Evolutionary conservation across 345 rosid genomes (phyloP).

Genomic region (Eucalyptus grandis): DNA sequence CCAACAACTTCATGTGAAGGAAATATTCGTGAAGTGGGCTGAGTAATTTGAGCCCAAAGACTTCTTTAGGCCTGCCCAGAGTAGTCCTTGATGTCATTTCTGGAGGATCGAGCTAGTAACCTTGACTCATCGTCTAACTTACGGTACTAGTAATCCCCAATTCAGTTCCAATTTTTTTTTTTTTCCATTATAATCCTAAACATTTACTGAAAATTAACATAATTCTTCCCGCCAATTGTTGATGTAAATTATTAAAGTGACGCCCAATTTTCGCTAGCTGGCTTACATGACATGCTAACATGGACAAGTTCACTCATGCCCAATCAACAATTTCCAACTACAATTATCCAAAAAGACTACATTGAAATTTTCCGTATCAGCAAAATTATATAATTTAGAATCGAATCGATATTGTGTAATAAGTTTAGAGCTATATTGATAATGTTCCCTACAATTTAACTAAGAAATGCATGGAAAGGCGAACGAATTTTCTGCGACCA

Average conservation of each 20-base stretch:
- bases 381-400: neutral
- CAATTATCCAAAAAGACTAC: neutral
- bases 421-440: neutral
- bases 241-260: neutral
- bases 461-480: neutral
- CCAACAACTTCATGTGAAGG: neutral
- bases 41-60: neutral
- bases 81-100: neutral
- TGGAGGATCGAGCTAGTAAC: neutral
- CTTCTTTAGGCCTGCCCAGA: neutral
- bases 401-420: fast-evolving
- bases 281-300: fast-evolving
- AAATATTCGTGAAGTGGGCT: neutral
- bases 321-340: fast-evolving
- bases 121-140: no score
- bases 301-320: neutral
- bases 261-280: fast-evolving
- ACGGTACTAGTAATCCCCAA: neutral
- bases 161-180: neutral
- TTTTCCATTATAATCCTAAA: neutral
- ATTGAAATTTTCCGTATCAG: fast-evolving
- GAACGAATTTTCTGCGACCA: neutral
- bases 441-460: neutral
- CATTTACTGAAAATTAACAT: neutral
- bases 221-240: fast-evolving